Conservation (phyloP, 306 rosid genomes). For the Phaseolus lunatus region DNA sequence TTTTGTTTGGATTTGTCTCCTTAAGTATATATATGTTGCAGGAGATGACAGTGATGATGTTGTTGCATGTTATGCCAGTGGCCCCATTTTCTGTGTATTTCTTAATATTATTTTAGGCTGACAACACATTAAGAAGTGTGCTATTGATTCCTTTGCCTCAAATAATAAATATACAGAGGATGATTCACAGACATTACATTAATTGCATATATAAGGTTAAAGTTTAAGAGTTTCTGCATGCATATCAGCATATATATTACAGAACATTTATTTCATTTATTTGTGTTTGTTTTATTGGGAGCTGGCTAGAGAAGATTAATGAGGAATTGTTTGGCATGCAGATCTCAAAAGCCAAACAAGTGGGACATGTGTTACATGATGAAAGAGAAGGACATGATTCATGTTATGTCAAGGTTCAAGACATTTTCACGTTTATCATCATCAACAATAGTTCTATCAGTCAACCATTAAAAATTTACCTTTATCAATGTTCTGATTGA, state of each 20-base stretch:
- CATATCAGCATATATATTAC: too few species aligned
- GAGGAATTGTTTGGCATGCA: background rate
- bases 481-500: background rate
- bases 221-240: background rate
- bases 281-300: background rate
- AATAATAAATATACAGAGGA: background rate
- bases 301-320: background rate
- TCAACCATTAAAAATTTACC: background rate
- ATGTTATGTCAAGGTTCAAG: background rate
- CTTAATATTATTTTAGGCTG: background rate
- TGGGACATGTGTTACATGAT: slow-evolving; percentile 33
- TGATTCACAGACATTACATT: background rate
- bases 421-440: background rate
- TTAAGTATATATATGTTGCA: background rate
- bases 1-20: slow-evolving; percentile 7
- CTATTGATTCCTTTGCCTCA: background rate
- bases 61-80: background rate
- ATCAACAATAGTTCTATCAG: too few species aligned
- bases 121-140: background rate
- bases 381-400: background rate
- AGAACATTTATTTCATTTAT: background rate
- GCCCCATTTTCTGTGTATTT: background rate
- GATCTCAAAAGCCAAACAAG: background rate
- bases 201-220: background rate
- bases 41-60: slow-evolving; percentile 10